These are phyloP conservation scores for Aspergillus intermedius DNA, from an alignment of 2,329 filamentous ascomycete genomes.

Conservation along the genomic window DNA sequence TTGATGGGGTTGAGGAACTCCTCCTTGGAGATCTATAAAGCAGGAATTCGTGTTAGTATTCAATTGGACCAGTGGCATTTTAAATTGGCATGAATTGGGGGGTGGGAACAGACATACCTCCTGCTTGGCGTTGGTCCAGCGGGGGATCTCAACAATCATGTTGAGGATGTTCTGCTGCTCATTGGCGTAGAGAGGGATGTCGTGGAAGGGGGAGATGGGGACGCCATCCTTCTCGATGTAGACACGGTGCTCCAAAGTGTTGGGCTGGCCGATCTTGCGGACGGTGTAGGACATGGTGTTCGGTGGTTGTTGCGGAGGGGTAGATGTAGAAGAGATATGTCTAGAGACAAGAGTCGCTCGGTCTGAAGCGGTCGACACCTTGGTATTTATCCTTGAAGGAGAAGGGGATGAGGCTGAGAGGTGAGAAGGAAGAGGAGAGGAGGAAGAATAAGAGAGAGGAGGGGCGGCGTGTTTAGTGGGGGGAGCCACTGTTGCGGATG, in stretches of 20 bases:
- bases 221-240: conserved; percentile 97
- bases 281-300: conserved; percentile 55
- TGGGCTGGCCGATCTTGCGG: conserved; percentile 80
- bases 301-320: conserved; percentile 16
- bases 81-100: too few species aligned
- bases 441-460: conserved; percentile 22
- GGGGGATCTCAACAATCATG: conserved; percentile 99
- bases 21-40: conserved; percentile 86
- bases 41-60: conserved; percentile 11
- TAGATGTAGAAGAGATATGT: conserved; percentile 40
- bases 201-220: conserved; percentile 92
- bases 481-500: conserved; percentile 37
- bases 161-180: conserved; percentile 92
- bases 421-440: conserved; percentile 18
- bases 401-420: conserved; percentile 7
- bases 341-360: conserved; percentile 42
- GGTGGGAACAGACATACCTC: conserved; percentile 58
- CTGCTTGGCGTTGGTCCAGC: conserved; percentile 99
- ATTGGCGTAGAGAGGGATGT: conserved; percentile 97
- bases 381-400: conserved; percentile 13
- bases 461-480: conserved; percentile 31
- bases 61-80: too few species aligned
- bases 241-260: conserved; percentile 95
- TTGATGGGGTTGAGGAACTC: conserved; percentile 98
- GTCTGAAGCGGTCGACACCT: conserved; percentile 19